A percentile compares a stretch with the other conserved stretches of the same genome.
Conservation (phyloP, 768 basidiomycete genomes). For the Xerocomus brunneocitrinus region DNA sequence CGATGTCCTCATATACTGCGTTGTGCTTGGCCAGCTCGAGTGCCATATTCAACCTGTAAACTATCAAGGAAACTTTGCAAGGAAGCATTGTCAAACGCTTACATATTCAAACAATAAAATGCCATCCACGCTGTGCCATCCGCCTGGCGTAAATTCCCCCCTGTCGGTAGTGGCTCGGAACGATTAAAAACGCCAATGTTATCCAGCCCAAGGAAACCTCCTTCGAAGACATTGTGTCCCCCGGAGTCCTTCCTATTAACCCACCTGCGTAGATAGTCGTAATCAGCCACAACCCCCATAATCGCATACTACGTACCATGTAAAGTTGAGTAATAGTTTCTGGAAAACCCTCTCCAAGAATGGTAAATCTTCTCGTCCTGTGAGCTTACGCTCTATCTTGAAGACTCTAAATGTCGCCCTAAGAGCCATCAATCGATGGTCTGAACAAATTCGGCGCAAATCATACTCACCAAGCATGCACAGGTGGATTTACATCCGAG, state of each 20-base stretch:
- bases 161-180: slow-evolving; percentile 93
- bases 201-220: slow-evolving; percentile 95
- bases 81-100: slow-evolving; percentile 18
- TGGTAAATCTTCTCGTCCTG: slow-evolving; percentile 81
- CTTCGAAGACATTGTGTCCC: slow-evolving; percentile 96
- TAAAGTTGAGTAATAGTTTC: slow-evolving; percentile 94
- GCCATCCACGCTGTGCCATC: slow-evolving; percentile 99
- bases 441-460: not conserved
- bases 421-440: slow-evolving; percentile 1
- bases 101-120: slow-evolving; percentile 97
- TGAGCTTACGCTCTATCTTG: slow-evolving; percentile 97
- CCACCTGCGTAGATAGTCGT: slow-evolving; percentile 56
- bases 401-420: slow-evolving; percentile 98
- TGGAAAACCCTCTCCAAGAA: slow-evolving; percentile 99
- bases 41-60: slow-evolving; percentile 85
- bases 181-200: slow-evolving; percentile 99
- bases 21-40: slow-evolving; percentile 98
- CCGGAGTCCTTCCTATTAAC: slow-evolving; percentile 96
- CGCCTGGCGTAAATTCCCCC: slow-evolving; percentile 90
- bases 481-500: slow-evolving; percentile 96
- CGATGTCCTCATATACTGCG: slow-evolving; percentile 96
- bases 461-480: slow-evolving; percentile 81
- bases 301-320: slow-evolving; percentile 55
- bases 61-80: slow-evolving; percentile 1
- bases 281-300: not conserved